These are phyloP conservation scores for Clavulina sp. DNA, from an alignment of 768 basidiomycete genomes.

Conservation along the genomic window DNA sequence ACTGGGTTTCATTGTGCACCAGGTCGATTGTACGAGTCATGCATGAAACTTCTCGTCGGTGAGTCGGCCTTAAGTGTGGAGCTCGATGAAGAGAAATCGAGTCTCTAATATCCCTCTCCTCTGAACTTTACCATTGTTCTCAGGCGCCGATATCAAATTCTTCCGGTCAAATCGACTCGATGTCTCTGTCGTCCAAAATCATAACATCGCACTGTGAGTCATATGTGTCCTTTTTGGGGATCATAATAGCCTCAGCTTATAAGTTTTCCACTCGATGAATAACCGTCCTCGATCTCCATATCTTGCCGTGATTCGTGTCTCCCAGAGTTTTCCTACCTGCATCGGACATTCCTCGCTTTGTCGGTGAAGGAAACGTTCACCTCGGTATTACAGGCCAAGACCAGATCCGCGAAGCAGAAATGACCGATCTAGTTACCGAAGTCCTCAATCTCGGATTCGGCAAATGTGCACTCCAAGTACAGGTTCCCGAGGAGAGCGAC, in stretches of 20 bases:
- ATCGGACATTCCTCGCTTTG: constrained; percentile 93
- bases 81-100: too few relatives aligned
- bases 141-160: constrained; percentile 93
- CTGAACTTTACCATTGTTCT: neutral
- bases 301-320: neutral
- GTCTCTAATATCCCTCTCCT: too few relatives aligned
- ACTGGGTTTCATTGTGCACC: neutral
- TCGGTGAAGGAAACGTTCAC: constrained; percentile 92
- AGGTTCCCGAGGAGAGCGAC: constrained; percentile 63
- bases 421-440: constrained; percentile 62
- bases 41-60: constrained; percentile 72
- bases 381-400: constrained; percentile 97
- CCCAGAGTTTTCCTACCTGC: constrained; percentile 89
- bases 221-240: neutral
- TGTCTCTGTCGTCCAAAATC: constrained; percentile 85
- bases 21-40: constrained; percentile 87
- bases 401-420: constrained; percentile 79
- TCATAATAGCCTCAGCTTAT: neutral
- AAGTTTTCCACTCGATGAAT: neutral
- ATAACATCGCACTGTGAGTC: constrained; percentile 71
- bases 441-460: constrained; percentile 78
- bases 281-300: neutral
- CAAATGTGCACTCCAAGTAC: constrained; percentile 60
- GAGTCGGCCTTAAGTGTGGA: too few relatives aligned
- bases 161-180: constrained; percentile 74